Conservation (phyloP, 78 protist genomes). For the Polysphondylium violaceum region DNA sequence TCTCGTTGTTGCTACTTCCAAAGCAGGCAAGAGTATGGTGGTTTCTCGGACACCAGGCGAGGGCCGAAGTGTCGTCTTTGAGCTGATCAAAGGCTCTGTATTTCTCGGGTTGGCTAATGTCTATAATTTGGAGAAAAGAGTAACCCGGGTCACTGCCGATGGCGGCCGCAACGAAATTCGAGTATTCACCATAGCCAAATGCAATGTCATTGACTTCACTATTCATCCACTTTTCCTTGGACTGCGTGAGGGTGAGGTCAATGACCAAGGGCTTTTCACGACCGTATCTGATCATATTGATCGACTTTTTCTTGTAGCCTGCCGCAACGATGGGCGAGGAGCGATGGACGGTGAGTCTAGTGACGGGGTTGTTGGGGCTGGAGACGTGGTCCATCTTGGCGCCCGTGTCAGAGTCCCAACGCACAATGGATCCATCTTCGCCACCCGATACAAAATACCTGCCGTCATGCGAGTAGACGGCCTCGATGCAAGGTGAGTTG, state of each 20-base stretch:
- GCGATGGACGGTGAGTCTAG: not conserved
- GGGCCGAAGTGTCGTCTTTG: constrained; percentile 15
- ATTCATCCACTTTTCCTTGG: not conserved
- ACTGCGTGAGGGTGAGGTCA: not conserved
- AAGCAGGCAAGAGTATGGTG: not conserved
- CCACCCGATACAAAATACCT: not conserved
- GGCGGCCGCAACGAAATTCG: not conserved
- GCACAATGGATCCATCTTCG: not conserved
- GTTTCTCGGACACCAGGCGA: constrained; percentile 15
- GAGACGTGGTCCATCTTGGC: not conserved
- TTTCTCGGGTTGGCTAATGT: constrained; percentile 2
- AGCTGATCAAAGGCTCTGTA: constrained; percentile 2
- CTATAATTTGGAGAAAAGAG: not conserved
- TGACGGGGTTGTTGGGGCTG: too few relatives aligned
- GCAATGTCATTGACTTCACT: constrained; percentile 14
- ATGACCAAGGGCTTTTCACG: not conserved
- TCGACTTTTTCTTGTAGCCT: constrained; percentile 14
- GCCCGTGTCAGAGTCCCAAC: constrained; percentile 1
- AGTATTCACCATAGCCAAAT: constrained; percentile 11
- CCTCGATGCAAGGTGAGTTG: not conserved
- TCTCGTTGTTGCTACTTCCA: not conserved
- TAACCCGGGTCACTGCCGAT: constrained; percentile 5
- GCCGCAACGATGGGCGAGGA: not conserved
- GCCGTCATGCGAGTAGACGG: constrained; percentile 2
- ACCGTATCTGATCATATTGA: not conserved